Conservation (phyloP, 805 yeast species). For the Saturnispora besseyi region DNA sequence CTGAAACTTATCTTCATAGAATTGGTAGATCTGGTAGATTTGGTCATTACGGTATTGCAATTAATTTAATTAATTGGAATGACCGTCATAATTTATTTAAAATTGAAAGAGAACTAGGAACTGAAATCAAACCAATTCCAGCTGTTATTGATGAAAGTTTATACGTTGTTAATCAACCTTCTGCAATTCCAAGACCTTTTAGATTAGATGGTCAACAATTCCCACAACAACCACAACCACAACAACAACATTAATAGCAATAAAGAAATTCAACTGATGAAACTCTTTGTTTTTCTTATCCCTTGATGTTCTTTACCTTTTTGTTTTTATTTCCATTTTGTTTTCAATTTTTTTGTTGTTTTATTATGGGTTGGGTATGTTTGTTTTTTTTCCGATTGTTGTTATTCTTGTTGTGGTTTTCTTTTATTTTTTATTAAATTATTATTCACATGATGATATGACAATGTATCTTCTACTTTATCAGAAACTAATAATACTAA, state of each 20-base stretch:
- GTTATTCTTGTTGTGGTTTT: neutral
- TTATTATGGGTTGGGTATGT: neutral
- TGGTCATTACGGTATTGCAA: slow-evolving; percentile 96
- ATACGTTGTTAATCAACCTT: slow-evolving; percentile 76
- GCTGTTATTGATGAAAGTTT: slow-evolving; percentile 81
- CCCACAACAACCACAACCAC: slow-evolving; percentile 24
- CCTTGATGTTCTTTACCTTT: neutral
- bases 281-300: slow-evolving; percentile 8
- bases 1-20: slow-evolving; percentile 96
- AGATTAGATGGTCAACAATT: slow-evolving; percentile 40
- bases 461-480: neutral
- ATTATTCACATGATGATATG: neutral
- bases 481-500: slow-evolving; percentile 6
- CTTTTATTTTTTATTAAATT: neutral
- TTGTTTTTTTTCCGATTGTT: neutral
- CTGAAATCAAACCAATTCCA: slow-evolving; percentile 96
- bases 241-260: slow-evolving; percentile 19
- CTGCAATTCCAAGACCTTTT: slow-evolving; percentile 81
- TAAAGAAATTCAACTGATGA: slow-evolving; percentile 10
- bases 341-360: slow-evolving; percentile 3
- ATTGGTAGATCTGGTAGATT: slow-evolving; percentile 99
- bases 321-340: neutral
- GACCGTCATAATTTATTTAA: slow-evolving; percentile 89
- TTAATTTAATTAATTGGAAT: slow-evolving; percentile 92
- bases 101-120: slow-evolving; percentile 95